Conservation (phyloP, 805 yeast species). For the Yarrowia osloensis region DNA sequence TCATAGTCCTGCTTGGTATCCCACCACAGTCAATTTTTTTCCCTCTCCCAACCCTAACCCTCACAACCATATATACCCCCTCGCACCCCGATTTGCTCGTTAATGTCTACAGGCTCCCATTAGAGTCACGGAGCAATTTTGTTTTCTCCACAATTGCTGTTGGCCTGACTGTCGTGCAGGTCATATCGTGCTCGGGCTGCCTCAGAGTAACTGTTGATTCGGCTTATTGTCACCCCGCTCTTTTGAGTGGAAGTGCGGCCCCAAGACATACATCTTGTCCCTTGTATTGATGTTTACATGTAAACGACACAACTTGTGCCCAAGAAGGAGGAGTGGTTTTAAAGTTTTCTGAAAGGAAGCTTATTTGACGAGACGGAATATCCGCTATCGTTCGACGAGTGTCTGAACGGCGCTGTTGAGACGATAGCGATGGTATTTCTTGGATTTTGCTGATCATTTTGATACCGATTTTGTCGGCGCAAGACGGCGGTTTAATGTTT, state of each 20-base stretch:
- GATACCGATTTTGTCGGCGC: not conserved
- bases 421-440: too few species aligned
- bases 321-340: not conserved
- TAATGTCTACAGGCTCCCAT: slow-evolving; percentile 31
- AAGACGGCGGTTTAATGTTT: too few species aligned
- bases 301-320: too few species aligned
- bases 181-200: slow-evolving; percentile 32
- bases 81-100: slow-evolving; percentile 13
- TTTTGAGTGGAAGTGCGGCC: slow-evolving; percentile 30
- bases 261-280: slow-evolving; percentile 17
- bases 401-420: too few species aligned
- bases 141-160: slow-evolving; percentile 29
- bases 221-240: slow-evolving; percentile 30
- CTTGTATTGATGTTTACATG: too few species aligned
- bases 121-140: slow-evolving; percentile 31
- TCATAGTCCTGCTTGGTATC: not conserved
- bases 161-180: slow-evolving; percentile 31
- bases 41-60: slow-evolving; percentile 19
- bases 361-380: too few species aligned
- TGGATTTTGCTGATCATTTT: not conserved
- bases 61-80: not conserved
- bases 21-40: not conserved
- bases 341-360: not conserved
- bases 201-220: slow-evolving; percentile 31
- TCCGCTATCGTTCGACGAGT: too few species aligned